Evolutionary conservation across 768 basidiomycete species (phyloP).

Genomic region (Cystobasidium tubakii): DNA sequence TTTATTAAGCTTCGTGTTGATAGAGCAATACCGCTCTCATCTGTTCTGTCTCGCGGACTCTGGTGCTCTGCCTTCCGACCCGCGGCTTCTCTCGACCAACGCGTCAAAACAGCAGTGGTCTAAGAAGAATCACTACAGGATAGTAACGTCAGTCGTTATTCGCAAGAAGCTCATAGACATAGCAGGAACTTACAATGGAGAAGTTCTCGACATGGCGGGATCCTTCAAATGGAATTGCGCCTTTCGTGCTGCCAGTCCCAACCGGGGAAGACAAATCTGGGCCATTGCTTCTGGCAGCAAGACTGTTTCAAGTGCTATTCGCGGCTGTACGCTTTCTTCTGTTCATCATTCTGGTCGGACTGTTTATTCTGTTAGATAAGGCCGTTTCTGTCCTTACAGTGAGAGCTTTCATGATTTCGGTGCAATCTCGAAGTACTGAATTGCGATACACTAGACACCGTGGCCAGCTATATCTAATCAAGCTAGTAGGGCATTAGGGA

Average conservation of each 20-base stretch:
- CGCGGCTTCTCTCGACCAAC: no score
- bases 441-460: not conserved
- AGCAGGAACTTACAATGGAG: not conserved
- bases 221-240: conserved; percentile 15
- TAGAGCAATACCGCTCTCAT: no score
- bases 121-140: not conserved
- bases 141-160: not conserved
- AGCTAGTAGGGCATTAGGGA: not conserved
- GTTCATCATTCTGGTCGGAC: not conserved
- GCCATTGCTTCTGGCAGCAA: not conserved
- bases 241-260: conserved; percentile 24
- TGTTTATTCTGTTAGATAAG: not conserved
- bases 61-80: no score
- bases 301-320: not conserved
- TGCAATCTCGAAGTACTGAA: not conserved
- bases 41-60: no score
- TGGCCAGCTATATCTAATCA: not conserved
- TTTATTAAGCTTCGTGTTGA: not conserved
- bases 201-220: conserved; percentile 25
- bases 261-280: not conserved
- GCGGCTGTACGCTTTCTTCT: not conserved
- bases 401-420: not conserved
- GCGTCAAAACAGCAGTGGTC: not conserved
- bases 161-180: not conserved
- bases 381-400: not conserved